A percentile compares a stretch with the other conserved stretches of the same genome.
These are phyloP conservation scores for Hypoxylon sp. DNA, from an alignment of 2,329 filamentous ascomycete genomes.

Conservation along the genomic window DNA sequence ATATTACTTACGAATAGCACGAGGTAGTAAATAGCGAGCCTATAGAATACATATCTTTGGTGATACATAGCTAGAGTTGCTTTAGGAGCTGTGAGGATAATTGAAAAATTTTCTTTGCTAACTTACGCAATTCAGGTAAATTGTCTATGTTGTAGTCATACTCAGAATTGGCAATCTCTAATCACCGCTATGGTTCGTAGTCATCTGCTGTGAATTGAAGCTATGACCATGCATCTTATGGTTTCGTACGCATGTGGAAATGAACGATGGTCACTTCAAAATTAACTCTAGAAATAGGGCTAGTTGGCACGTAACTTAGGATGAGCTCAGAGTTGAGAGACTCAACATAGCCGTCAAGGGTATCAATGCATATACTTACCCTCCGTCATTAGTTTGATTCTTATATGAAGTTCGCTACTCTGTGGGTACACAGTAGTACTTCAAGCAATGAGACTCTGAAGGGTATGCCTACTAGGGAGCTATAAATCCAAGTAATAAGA, in stretches of 20 bases:
- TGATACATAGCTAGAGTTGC: neutral
- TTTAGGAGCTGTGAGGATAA: constrained; percentile 6
- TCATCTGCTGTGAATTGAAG: neutral
- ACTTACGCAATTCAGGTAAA: neutral
- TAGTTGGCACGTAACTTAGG: neutral
- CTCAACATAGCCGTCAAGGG: neutral
- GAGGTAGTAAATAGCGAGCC: constrained; percentile 6
- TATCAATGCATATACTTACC: neutral
- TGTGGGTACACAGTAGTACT: neutral
- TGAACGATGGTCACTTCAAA: neutral
- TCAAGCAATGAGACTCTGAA: neutral
- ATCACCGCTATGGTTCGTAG: neutral
- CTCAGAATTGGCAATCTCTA: constrained; percentile 4
- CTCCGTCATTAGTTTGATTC: neutral
- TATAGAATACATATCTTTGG: neutral
- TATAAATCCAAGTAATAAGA: neutral
- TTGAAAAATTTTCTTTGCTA: constrained; percentile 3
- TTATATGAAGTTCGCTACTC: neutral
- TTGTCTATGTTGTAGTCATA: constrained; percentile 6
- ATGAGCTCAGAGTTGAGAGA: neutral
- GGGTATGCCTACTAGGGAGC: neutral
- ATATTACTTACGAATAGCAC: neutral
- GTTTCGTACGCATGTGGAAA: neutral
- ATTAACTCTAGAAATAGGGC: neutral
- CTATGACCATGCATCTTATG: neutral